phyloP scores from a whole-genome alignment of 148 eudicot genomes.

The Tetragonia tetragonoides region DNA sequence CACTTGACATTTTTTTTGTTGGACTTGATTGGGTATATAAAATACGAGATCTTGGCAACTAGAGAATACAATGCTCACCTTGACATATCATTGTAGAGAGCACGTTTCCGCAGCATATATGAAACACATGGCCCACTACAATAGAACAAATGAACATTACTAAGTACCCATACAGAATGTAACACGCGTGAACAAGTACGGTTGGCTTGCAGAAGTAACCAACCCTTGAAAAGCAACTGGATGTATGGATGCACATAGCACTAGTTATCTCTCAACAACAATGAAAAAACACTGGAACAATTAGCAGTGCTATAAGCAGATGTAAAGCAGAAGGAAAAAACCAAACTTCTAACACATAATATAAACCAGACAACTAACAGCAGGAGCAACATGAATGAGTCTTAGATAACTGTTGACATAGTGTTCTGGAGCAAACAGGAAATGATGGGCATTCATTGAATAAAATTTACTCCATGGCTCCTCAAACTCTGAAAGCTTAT shows the following conservation, averaged over 20 bases:
- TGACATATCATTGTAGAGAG: conserved; percentile 90
- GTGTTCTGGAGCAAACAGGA: not conserved
- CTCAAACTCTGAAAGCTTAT: not conserved
- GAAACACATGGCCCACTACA: conserved; percentile 85
- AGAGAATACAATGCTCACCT: conserved; percentile 40
- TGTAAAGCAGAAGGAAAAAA: not conserved
- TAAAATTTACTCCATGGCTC: not conserved
- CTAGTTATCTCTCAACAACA: not conserved
- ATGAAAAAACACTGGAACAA: not conserved
- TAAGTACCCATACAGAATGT: not conserved
- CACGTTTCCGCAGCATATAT: conserved; percentile 83
- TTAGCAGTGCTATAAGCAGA: not conserved
- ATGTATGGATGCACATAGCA: not conserved
- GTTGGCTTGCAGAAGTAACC: not conserved
- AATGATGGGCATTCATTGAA: no score
- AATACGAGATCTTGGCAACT: not conserved
- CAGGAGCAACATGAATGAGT: not conserved
- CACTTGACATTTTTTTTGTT: not conserved
- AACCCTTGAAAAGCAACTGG: not conserved
- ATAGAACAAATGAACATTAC: conserved; percentile 11
- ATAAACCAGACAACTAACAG: not conserved
- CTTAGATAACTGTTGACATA: not conserved
- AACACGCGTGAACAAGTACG: not conserved
- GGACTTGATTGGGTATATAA: not conserved
- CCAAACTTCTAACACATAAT: not conserved